Evolutionary conservation across 2,329 filamentous ascomycete species (phyloP).

Genomic region (Rhynchosporium agropyri): DNA sequence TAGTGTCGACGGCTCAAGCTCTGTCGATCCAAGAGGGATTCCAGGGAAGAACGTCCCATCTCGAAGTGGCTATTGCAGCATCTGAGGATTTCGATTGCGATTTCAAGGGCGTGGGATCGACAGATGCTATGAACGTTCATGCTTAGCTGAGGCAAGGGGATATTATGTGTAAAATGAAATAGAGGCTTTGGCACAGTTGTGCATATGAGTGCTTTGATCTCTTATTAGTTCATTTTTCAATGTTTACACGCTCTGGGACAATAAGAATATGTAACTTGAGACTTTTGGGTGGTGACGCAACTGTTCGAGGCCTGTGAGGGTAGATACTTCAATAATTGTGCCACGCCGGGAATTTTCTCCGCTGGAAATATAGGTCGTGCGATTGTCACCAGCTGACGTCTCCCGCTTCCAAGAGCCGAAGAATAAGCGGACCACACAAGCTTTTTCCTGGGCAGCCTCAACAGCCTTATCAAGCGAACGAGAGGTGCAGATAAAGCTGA

Average conservation of each 20-base stretch:
- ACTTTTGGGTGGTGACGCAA: neutral
- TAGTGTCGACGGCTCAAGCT: neutral
- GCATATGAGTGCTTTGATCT: neutral
- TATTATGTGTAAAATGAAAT: neutral
- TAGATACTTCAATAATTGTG: too few species aligned
- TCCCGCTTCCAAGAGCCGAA: too few species aligned
- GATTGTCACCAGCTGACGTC: too few species aligned
- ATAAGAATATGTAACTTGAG: neutral
- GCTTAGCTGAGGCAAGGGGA: neutral
- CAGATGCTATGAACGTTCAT: too few species aligned
- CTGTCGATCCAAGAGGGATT: neutral
- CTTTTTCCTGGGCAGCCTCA: too few species aligned
- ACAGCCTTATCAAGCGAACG: too few species aligned
- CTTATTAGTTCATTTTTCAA: neutral
- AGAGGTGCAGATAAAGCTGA: too few species aligned
- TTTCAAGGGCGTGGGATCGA: too few species aligned
- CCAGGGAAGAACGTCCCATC: neutral
- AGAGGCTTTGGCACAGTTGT: neutral
- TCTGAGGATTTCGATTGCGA: too few species aligned
- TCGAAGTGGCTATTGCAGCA: constrained; percentile 1
- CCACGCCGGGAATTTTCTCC: too few species aligned
- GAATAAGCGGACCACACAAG: too few species aligned
- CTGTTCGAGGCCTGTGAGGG: neutral
- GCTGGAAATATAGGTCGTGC: too few species aligned
- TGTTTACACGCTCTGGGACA: constrained; percentile 2